Evolutionary conservation across 768 basidiomycete species (phyloP), one percentile per base, ranked within the genome.

Genomic region (Ramaria sp.): DNA sequence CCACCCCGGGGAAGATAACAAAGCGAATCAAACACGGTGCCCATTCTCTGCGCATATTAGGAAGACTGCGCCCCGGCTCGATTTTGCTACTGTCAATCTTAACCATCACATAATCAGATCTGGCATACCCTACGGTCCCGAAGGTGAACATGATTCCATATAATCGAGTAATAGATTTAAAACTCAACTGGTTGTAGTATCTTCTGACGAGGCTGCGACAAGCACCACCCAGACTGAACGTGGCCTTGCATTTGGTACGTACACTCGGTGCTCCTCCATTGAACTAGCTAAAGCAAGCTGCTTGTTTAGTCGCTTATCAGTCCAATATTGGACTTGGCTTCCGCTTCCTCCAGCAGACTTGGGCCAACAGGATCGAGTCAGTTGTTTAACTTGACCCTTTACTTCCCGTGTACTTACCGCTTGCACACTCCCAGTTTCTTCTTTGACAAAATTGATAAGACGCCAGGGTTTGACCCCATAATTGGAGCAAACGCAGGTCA

Each of bases 121-220:
- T 24, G 75, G 78, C 24, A 69, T 79, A 43, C 76, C 75, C 48
- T 81, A 77, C 61, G 79, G 79, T 1, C 76, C 78, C 22, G 78
- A 79, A 63, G 53, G 51, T 53, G 51, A 24, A 34, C 11, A 34
- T 34, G 33, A 5, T 34, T 5, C 33, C 33, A 34, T 34, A 34
- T 5, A 34, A n/a, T 34, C 6, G 33, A 34, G 11, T 11, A 11
- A 34, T 34, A 11, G 11, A 5, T 34, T 34, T 11, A 7, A 4
- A 17, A 42, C 13, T 17, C 41, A 17, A 6, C 15, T 17, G 13
- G 15, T 15, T 39, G 10, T 52, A 55, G 66, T 78, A 15, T 75
- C 76, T 2, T 50, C 61, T 6, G 65, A 66, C 1, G 79, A 81
- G 62, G 63, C 60, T 1, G 30, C 54, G 1, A 43, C 63, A 11